phyloP scores from a whole-genome alignment of 768 basidiomycete species.

The Tulasnella sp. region DNA sequence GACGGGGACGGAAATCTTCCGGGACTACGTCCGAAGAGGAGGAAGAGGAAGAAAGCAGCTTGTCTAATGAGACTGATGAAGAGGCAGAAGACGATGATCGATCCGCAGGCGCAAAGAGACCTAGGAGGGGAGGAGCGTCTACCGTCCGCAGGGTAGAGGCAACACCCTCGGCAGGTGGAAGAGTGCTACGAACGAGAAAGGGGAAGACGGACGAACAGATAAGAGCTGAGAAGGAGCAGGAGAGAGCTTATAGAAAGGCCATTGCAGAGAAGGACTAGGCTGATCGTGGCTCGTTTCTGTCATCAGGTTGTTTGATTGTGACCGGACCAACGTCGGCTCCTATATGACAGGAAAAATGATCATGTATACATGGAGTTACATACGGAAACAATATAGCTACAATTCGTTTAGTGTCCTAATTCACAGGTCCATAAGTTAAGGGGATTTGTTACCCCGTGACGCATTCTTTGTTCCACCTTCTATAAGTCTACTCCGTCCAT shows the following conservation, averaged over 20 bases:
- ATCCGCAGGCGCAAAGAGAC: neutral
- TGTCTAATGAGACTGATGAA: slow-evolving; percentile 32
- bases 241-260: slow-evolving; percentile 51
- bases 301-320: no score
- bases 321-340: no score
- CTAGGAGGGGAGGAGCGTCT: neutral
- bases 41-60: slow-evolving; percentile 29
- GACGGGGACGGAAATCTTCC: neutral
- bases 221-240: slow-evolving; percentile 50
- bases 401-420: neutral
- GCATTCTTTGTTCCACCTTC: neutral
- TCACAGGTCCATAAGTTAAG: neutral
- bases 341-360: no score
- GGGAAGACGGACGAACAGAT: slow-evolving; percentile 52
- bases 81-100: slow-evolving; percentile 28
- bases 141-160: slow-evolving; percentile 28
- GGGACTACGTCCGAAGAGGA: neutral
- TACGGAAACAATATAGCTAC: no score
- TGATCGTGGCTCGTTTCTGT: neutral
- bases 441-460: neutral
- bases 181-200: slow-evolving; percentile 58
- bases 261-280: slow-evolving; percentile 41
- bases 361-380: no score
- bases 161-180: slow-evolving; percentile 39
- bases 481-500: neutral